Base-by-base conservation (phyloP, 208 protist species). In the Wallacemonas sp. region DNA sequence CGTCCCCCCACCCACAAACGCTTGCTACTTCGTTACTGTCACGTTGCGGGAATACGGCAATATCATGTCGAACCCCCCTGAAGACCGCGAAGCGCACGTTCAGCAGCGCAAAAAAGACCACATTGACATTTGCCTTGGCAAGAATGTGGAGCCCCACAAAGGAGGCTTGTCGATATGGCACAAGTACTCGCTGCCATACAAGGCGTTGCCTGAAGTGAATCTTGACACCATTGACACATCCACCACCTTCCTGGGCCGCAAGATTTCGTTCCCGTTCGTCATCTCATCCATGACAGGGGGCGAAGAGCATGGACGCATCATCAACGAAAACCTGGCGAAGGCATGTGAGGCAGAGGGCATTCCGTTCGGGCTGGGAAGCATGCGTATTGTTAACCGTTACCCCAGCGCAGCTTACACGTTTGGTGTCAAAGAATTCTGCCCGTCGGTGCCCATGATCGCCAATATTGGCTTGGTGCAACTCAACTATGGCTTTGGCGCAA, bases 391-490 rank as follows among this genome's bases (percentile, higher is more conserved):
- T 44, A 95, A 95, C 61, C 83, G 89, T 42, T 97, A 97, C 74
- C 56, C 76, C 15, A 79, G 72, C n/a, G 80, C 86, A 2, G 84
- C 77, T 1, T 69, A 93, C 70, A 95, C 92, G 6, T 97, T 97
- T 65, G 67, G 91, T 53, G 92, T 97, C 19, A 97, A 97, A 70
- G 59, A 83, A 53, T 88, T 81, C 53, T 95, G 87, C 63, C 92
- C 92, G 0, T 93, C 90, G 12, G 89, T 94, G 46, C 82, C 77
- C 26, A 97, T 97, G 92, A 89, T 95, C 34, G 92, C 92, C 14
- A 97, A 97, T 69, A 93, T 97, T 47, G 92, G 92, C 2, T 77
- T 97, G 12, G 92, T 97, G 27, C 92, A 97, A 72, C 71, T 97
- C 34, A 97, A 97, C 77, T 97, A 97, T 72, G 92, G 92, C n/a